A percentile compares a stretch with the other conserved stretches of the same genome.
Evolutionary conservation across 1,284 basidiomycete genomes (phyloP).

Genomic region (Leucocoprinus gongylophorus): DNA sequence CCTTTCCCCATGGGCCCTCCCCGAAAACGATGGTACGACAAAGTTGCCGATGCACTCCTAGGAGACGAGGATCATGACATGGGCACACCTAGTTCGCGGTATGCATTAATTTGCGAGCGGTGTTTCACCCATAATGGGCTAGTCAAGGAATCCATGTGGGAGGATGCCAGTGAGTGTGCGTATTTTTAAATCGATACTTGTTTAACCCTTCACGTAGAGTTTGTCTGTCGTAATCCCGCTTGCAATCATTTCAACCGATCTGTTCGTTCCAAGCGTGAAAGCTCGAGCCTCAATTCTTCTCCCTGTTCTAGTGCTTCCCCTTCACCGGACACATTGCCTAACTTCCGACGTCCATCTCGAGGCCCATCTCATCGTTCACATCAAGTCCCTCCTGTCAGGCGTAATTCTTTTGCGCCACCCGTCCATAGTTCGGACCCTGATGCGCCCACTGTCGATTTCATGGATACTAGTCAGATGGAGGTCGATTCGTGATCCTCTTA

Average conservation of each 20-base stretch:
- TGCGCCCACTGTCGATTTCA: conserved; percentile 22
- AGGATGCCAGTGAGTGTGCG: conserved; percentile 76
- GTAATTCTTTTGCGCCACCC: neutral
- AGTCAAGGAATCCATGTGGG: conserved; percentile 84
- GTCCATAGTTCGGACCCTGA: conserved; percentile 15
- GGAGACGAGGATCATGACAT: conserved; percentile 70
- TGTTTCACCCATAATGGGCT: conserved; percentile 95
- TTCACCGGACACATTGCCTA: neutral
- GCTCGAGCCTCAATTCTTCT: conserved; percentile 3
- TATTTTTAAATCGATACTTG: neutral
- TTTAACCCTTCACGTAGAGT: neutral
- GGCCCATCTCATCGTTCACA: conserved; percentile 8
- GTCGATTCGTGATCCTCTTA: conserved; percentile 17
- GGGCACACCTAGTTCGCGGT: conserved; percentile 52
- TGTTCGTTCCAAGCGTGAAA: conserved; percentile 22
- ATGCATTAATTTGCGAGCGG: conserved; percentile 90
- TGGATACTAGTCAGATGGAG: conserved; percentile 24
- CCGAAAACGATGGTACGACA: conserved; percentile 83
- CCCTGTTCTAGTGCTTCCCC: conserved; percentile 7
- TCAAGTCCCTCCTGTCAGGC: neutral
- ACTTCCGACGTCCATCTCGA: neutral
- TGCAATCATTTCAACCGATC: conserved; percentile 34
- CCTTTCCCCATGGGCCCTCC: conserved; percentile 41
- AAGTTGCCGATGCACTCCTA: conserved; percentile 78
- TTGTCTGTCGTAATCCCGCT: conserved; percentile 20